Percentiles rank a stretch among this genome's conserved stretches.
Conservation (phyloP, 352 stramenopile genomes). For the Globisporangium camurandrum region DNA sequence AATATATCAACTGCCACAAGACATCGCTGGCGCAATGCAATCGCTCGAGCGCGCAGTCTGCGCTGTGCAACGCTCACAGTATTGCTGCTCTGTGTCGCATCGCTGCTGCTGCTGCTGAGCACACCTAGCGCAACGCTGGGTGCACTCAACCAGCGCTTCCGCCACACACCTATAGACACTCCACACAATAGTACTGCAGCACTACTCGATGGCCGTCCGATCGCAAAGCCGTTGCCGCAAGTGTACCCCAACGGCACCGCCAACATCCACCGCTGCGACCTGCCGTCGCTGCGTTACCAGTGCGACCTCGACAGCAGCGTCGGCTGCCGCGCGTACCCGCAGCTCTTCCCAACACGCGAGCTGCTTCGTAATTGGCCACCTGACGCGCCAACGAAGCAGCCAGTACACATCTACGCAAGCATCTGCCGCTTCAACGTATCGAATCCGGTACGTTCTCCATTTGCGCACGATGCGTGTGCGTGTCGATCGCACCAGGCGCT, state of each 20-base stretch:
- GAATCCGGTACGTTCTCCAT: conserved; percentile 22
- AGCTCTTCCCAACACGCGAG: conserved; percentile 57
- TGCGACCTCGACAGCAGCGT: conserved; percentile 30
- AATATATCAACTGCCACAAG: not conserved
- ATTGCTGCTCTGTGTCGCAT: not conserved
- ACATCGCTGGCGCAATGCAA: not conserved
- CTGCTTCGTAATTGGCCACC: conserved; percentile 81
- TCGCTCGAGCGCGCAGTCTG: not conserved
- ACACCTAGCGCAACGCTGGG: not conserved
- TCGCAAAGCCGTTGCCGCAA: conserved; percentile 21
- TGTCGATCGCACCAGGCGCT: not conserved
- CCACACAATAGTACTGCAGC: conserved; percentile 4
- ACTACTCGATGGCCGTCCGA: conserved; percentile 22
- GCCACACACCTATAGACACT: not conserved
- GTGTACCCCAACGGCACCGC: conserved; percentile 36
- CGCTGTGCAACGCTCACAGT: not conserved
- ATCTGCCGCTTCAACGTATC: conserved; percentile 66
- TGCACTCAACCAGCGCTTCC: not conserved
- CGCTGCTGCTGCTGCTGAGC: not conserved
- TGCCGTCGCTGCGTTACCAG: conserved; percentile 47
- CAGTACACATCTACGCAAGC: conserved; percentile 38
- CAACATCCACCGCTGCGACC: conserved; percentile 43
- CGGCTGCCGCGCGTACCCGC: conserved; percentile 54
- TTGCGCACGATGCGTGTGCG: not conserved
- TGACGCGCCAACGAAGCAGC: conserved; percentile 27